These are phyloP conservation scores for Colletotrichum lini DNA, from an alignment of 2,329 filamentous ascomycete genomes.

Conservation along the genomic window DNA sequence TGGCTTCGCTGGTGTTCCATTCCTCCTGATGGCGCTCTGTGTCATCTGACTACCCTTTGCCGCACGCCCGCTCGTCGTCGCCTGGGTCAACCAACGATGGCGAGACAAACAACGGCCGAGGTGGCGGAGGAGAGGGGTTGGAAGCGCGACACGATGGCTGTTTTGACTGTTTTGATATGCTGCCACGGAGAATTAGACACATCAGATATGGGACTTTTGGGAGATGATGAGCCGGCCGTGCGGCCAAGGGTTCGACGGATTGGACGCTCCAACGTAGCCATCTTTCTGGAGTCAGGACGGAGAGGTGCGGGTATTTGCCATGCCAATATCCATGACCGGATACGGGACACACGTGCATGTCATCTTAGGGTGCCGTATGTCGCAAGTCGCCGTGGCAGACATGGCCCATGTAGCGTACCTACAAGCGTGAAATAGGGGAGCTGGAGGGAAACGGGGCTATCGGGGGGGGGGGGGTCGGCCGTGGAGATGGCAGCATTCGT, in stretches of 20 bases:
- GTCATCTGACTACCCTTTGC: slow-evolving; percentile 38
- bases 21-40: slow-evolving; percentile 33
- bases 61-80: slow-evolving; percentile 30
- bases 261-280: slow-evolving; percentile 27
- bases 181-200: slow-evolving; percentile 27
- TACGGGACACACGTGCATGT: slow-evolving; percentile 38
- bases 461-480: background rate
- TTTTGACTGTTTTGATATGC: slow-evolving; percentile 34
- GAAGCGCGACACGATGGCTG: slow-evolving; percentile 22
- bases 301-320: slow-evolving; percentile 18
- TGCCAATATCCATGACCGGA: slow-evolving; percentile 13
- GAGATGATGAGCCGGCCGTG: slow-evolving; percentile 35
- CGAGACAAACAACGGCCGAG: slow-evolving; percentile 24
- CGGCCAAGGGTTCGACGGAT: slow-evolving; percentile 37
- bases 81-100: slow-evolving; percentile 28
- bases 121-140: slow-evolving; percentile 4
- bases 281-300: slow-evolving; percentile 31
- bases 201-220: slow-evolving; percentile 3
- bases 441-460: slow-evolving; percentile 19
- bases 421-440: slow-evolving; percentile 32
- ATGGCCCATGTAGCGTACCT: background rate
- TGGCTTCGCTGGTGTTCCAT: slow-evolving; percentile 38
- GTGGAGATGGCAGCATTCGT: slow-evolving; percentile 32
- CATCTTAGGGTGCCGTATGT: slow-evolving; percentile 28
- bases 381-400: slow-evolving; percentile 1